phyloP scores from a whole-genome alignment of 164 flowering plant species.

The Liquidambar formosana region DNA sequence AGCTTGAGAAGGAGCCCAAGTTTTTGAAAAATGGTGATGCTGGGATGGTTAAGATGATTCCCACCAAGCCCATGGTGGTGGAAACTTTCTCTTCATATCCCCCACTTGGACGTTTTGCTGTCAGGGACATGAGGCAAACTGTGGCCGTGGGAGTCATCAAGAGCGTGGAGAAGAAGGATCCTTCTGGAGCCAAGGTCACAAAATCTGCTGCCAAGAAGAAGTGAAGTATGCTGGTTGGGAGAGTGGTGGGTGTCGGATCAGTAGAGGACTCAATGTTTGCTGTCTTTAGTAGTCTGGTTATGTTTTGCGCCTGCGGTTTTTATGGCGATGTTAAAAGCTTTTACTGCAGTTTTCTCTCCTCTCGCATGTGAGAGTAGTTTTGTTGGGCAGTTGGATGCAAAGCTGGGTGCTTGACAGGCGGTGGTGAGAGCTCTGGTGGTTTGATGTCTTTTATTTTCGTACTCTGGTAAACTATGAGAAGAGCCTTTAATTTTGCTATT shows the following conservation, averaged over 20 bases:
- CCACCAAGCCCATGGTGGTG: conserved; percentile 15
- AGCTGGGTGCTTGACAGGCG: conserved; percentile 10
- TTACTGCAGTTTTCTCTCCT: no score
- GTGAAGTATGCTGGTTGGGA: neutral
- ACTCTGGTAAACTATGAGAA: no score
- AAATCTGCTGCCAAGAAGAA: conserved; percentile 14
- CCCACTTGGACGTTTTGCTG: conserved; percentile 10
- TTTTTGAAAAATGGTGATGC: conserved; percentile 21
- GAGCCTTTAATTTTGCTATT: no score
- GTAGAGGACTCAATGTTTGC: no score
- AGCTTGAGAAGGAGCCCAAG: conserved; percentile 12
- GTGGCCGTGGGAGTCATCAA: conserved; percentile 11
- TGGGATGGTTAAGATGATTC: conserved; percentile 17
- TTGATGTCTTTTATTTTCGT: neutral
- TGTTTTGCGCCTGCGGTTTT: no score
- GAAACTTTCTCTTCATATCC: conserved; percentile 10
- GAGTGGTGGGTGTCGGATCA: no score
- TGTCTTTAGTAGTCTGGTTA: no score
- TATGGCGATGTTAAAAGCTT: no score
- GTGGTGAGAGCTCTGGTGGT: neutral
- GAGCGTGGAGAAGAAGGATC: conserved; percentile 13
- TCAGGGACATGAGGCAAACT: conserved; percentile 12
- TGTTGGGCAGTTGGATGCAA: neutral
- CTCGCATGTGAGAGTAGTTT: neutral
- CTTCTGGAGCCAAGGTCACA: conserved; percentile 10